Percentiles rank a stretch among this genome's conserved stretches.
phyloP scores from a whole-genome alignment of 345 rosid genomes.

The Eucalyptus lansdowneana region DNA sequence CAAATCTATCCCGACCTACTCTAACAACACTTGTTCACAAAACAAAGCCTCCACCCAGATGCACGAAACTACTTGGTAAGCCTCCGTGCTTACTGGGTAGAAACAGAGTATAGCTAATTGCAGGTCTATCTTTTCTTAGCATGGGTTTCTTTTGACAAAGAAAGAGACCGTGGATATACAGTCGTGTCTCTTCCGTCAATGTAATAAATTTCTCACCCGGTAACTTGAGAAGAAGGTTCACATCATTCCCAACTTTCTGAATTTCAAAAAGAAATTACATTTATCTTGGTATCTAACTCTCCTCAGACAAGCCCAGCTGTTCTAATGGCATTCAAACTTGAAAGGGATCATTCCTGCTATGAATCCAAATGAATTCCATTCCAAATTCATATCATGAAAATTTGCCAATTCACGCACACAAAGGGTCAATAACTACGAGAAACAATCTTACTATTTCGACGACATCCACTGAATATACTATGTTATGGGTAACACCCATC shows the following conservation, averaged over 20 bases:
- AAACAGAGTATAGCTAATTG: neutral
- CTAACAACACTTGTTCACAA: neutral
- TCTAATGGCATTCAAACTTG: too few species aligned
- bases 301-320: too few species aligned
- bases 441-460: too few species aligned
- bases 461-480: too few species aligned
- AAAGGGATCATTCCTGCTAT: too few species aligned
- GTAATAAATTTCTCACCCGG: neutral
- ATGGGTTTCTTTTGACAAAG: neutral
- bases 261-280: too few species aligned
- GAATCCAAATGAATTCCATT: too few species aligned
- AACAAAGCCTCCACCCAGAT: neutral
- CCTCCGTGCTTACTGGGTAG: fast-evolving
- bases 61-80: neutral
- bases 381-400: too few species aligned
- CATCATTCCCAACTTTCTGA: neutral
- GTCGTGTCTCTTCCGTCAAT: neutral
- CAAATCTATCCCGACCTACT: neutral
- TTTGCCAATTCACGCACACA: too few species aligned
- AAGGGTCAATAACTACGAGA: too few species aligned
- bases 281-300: too few species aligned
- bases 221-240: neutral
- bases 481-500: too few species aligned
- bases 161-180: neutral
- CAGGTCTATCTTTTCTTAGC: neutral